These are phyloP conservation scores for Magnolia officinalis DNA, from an alignment of 164 flowering plant species.

Conservation along the genomic window DNA sequence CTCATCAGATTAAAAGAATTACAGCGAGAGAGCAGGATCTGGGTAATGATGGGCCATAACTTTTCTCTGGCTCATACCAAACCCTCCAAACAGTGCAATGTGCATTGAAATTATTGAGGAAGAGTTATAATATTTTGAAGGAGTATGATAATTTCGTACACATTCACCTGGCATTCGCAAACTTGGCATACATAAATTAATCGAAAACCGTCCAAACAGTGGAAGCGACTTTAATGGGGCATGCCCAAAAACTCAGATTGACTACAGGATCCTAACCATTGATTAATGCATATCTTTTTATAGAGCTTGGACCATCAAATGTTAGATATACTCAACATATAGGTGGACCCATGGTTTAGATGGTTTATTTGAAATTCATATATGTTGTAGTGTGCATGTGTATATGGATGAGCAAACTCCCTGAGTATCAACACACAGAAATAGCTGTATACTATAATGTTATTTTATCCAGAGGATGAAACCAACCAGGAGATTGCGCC, in stretches of 20 bases:
- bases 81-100: background rate
- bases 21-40: background rate
- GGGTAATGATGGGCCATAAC: background rate
- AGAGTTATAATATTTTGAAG: background rate
- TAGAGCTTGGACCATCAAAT: no score
- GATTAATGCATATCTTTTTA: no score
- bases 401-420: background rate
- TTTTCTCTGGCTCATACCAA: background rate
- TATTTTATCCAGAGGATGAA: background rate
- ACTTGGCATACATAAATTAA: background rate
- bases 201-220: background rate
- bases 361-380: no score
- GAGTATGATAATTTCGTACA: background rate
- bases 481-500: conserved; percentile 11
- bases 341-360: background rate
- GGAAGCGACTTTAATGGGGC: background rate
- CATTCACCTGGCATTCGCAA: background rate
- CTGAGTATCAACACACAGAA: background rate
- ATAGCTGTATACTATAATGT: background rate
- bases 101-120: background rate
- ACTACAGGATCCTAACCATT: background rate
- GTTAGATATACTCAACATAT: background rate
- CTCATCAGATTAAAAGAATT: no score
- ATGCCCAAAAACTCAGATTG: background rate
- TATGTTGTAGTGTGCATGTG: background rate